Evolutionary conservation across 176 grass and related monocot genomes (phyloP).

Genomic region (Phoenix dactylifera): DNA sequence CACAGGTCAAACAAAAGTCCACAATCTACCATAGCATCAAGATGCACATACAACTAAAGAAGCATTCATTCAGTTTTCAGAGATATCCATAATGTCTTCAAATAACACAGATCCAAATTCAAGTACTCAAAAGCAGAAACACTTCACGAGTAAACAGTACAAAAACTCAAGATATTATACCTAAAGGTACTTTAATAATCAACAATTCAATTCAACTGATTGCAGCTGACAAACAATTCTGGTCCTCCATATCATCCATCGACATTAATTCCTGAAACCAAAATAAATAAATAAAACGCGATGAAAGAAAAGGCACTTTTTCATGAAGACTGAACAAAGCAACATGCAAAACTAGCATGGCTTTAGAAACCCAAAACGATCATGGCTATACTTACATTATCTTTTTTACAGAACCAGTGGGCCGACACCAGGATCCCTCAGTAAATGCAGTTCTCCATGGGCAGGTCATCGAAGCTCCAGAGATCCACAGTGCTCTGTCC

Average conservation of each 20-base stretch:
- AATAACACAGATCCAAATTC: too few species aligned
- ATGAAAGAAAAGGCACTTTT: conserved; percentile 9
- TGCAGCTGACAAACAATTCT: background rate
- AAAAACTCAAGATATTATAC: too few species aligned
- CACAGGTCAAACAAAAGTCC: too few species aligned
- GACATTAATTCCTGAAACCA: background rate
- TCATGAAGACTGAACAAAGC: conserved; percentile 10
- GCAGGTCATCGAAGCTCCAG: conserved; percentile 43
- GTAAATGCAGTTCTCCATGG: conserved; percentile 25
- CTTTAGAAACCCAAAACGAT: too few species aligned
- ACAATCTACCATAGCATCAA: too few species aligned
- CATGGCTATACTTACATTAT: background rate
- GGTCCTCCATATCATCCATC: background rate
- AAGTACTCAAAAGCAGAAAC: too few species aligned
- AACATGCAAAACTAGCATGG: too few species aligned
- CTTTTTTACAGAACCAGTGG: conserved; percentile 2
- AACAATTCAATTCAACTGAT: background rate
- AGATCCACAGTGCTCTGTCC: conserved; percentile 19
- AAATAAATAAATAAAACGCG: background rate
- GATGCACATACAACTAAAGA: too few species aligned
- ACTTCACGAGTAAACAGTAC: too few species aligned
- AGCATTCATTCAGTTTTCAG: too few species aligned
- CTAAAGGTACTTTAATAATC: background rate
- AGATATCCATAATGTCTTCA: too few species aligned
- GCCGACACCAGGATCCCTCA: background rate